phyloP scores from a whole-genome alignment of 2,329 filamentous ascomycete genomes.

The Didymella arachidicola region DNA sequence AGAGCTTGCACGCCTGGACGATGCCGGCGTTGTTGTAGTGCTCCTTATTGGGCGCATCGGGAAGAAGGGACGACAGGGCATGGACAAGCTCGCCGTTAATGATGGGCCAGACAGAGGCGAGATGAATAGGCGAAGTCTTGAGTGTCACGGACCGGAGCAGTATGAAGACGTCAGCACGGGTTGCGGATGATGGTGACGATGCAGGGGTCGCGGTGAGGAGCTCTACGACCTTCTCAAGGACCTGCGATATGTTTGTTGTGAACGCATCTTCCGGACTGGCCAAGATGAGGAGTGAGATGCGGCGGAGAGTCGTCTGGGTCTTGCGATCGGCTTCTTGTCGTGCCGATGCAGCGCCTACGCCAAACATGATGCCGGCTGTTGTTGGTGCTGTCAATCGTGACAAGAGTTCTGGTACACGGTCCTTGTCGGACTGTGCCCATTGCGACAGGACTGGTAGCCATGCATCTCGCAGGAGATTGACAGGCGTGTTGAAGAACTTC shows the following conservation, averaged over 20 bases:
- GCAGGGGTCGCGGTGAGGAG: slow-evolving; percentile 82
- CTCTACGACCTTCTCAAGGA: slow-evolving; percentile 87
- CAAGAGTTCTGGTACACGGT: slow-evolving; percentile 82
- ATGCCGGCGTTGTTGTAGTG: slow-evolving; percentile 79
- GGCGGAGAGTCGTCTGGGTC: slow-evolving; percentile 86
- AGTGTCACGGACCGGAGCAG: slow-evolving; percentile 82
- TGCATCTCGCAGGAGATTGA: slow-evolving; percentile 70
- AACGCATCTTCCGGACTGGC: slow-evolving; percentile 81
- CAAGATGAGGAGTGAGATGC: slow-evolving; percentile 80
- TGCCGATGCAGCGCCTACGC: slow-evolving; percentile 94
- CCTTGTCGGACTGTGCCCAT: slow-evolving; percentile 86
- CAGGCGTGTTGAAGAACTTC: slow-evolving; percentile 78
- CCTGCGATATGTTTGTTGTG: slow-evolving; percentile 73
- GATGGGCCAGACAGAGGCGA: slow-evolving; percentile 88
- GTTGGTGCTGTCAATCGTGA: slow-evolving; percentile 82
- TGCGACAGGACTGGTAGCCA: slow-evolving; percentile 88
- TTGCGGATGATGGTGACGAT: slow-evolving; percentile 90
- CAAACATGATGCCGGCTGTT: slow-evolving; percentile 95
- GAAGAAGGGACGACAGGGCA: slow-evolving; percentile 76
- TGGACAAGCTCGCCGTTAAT: slow-evolving; percentile 86
- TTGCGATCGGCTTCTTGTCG: slow-evolving; percentile 93
- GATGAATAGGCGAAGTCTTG: slow-evolving; percentile 77
- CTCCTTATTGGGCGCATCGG: slow-evolving; percentile 72
- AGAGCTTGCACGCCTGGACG: slow-evolving; percentile 90
- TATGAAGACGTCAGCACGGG: slow-evolving; percentile 88